phyloP scores from a whole-genome alignment of 1,139 yeast genomes.

The Hansenula anomala region DNA sequence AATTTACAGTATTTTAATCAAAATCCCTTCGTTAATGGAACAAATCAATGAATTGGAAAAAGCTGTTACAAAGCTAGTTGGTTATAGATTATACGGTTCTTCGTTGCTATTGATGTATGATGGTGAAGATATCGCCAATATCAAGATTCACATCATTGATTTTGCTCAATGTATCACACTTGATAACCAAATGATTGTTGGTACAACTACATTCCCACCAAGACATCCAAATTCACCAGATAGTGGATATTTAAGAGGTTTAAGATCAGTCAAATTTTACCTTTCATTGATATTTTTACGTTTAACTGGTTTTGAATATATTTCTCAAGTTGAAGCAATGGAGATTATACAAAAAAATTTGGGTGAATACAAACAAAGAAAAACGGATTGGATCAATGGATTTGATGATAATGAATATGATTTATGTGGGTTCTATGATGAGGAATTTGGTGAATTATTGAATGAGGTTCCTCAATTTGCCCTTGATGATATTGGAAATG shows the following conservation, averaged over 20 bases:
- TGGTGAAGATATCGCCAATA: slow-evolving; percentile 35
- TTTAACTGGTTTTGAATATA: slow-evolving; percentile 33
- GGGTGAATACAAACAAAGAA: slow-evolving; percentile 19
- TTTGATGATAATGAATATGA: slow-evolving; percentile 14
- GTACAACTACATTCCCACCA: slow-evolving; percentile 56
- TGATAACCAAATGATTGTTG: slow-evolving; percentile 33
- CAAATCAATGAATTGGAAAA: slow-evolving; percentile 54
- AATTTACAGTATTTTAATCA: slow-evolving; percentile 54
- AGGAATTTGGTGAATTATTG: slow-evolving; percentile 10
- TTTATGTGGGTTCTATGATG: slow-evolving; percentile 10
- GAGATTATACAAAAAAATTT: slow-evolving; percentile 27
- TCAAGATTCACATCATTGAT: slow-evolving; percentile 76
- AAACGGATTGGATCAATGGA: slow-evolving; percentile 44
- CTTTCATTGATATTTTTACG: slow-evolving; percentile 50
- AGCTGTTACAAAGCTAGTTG: slow-evolving; percentile 52
- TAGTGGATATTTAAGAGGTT: slow-evolving; percentile 80
- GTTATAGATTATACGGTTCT: slow-evolving; percentile 92
- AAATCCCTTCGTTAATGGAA: slow-evolving; percentile 61
- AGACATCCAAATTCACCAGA: slow-evolving; percentile 61
- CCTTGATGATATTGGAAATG: slow-evolving; percentile 19
- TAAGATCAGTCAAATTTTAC: slow-evolving; percentile 60
- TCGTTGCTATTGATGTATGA: slow-evolving; percentile 88
- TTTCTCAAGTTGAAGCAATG: slow-evolving; percentile 23
- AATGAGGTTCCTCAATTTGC: slow-evolving; percentile 19
- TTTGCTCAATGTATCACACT: slow-evolving; percentile 93